Evolutionary conservation across 805 yeast species (phyloP), one percentile per base, ranked within the genome.

Genomic region (Hanseniaspora pseudoguilliermondii): DNA sequence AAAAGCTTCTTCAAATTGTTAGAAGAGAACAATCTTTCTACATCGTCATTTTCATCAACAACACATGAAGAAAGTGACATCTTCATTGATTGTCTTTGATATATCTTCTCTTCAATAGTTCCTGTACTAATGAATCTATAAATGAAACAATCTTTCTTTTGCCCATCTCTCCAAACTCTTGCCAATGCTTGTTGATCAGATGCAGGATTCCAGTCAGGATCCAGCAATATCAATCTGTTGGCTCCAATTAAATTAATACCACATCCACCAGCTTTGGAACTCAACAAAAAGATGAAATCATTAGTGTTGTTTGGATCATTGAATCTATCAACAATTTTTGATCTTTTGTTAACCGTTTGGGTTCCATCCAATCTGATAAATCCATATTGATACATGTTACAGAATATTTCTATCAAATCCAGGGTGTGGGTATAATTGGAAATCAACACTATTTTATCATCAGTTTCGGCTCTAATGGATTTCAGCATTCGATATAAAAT

Each of bases 121-220:
- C 98, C 98, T 0, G 97, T 89, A 7, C 95, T 79, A 57, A 91
- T 90, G 62, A 93, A 90, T 61, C 98, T 75, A 68, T 93, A 93
- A 42, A 91, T 93, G 64, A 84, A 91, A 72, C 98, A 93, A 67
- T 86, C 95, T 69, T 91, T 93, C 75, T 86, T 91, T 66, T 91
- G 98, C 0, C 98, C 98, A 71, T 93, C 98, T 75, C 98, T 82
- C 97, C 97, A 93, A 5, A 93, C 96, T 68, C 98, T 79, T 0
- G 97, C 97, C 59, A 93, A 74, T 0, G 97, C 97, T 70, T 91
- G 98, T 67, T 93, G 97, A 66, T 91, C 98, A 1, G 96, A 84
- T 0, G 98, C 97, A 0, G 98, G 98, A 64, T 91, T 91, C 98
- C 98, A 93, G 67, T 93, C 98, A 0, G 85, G 85, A 66, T 93